These are phyloP conservation scores for Phytophthora citrophthora DNA, from an alignment of 352 stramenopile genomes.

Conservation along the genomic window DNA sequence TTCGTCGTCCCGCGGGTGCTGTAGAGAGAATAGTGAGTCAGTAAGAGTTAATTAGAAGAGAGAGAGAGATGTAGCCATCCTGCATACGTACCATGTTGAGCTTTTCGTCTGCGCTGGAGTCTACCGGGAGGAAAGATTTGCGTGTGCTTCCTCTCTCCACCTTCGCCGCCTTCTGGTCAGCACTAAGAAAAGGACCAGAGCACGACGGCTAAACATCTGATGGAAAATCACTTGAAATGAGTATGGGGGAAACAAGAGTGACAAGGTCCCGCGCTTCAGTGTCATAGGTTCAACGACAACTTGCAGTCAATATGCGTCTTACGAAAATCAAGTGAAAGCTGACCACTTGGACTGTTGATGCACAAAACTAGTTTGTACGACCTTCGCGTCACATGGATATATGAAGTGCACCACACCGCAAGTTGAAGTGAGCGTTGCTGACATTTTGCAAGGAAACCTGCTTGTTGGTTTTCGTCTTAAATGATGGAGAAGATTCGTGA, in stretches of 20 bases:
- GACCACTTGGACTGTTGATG: not conserved
- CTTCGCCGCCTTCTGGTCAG: slow-evolving; percentile 15
- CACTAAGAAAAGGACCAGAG: slow-evolving; percentile 8
- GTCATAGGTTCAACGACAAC: slow-evolving; percentile 3
- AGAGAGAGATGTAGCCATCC: slow-evolving; percentile 15
- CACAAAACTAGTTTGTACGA: slow-evolving; percentile 1
- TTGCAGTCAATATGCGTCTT: not conserved
- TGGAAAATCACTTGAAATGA: slow-evolving; percentile 1
- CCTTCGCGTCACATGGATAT: slow-evolving; percentile 6
- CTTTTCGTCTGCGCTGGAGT: slow-evolving; percentile 6
- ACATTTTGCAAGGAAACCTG: slow-evolving; percentile 7
- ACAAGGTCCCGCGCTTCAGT: slow-evolving; percentile 8
- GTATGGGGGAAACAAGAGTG: slow-evolving; percentile 9
- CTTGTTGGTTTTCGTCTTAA: slow-evolving; percentile 6
- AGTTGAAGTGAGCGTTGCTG: slow-evolving; percentile 8
- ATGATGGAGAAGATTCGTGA: slow-evolving; percentile 26
- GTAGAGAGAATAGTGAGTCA: not conserved
- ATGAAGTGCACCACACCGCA: not conserved
- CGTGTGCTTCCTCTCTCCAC: slow-evolving; percentile 9
- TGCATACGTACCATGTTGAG: slow-evolving; percentile 22
- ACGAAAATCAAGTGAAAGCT: not conserved
- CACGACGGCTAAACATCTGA: slow-evolving; percentile 14
- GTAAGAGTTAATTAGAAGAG: not conserved
- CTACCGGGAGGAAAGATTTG: slow-evolving; percentile 35
- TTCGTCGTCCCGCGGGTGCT: slow-evolving; percentile 45